Evolutionary conservation across 169 alveolate genomes (phyloP), one percentile per base, ranked within the genome.

Genomic region (Plasmodium chabaudi): DNA sequence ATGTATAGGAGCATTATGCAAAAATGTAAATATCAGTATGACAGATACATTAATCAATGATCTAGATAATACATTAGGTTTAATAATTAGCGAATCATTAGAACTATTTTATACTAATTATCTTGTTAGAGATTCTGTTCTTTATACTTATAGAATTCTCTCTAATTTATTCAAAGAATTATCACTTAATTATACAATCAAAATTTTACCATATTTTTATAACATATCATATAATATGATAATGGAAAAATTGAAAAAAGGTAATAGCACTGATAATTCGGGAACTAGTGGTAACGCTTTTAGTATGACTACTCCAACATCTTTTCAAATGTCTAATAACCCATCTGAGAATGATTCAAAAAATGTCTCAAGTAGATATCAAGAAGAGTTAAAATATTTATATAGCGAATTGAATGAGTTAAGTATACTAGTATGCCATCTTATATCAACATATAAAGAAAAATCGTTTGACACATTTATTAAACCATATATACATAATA

Each of bases 1-100:
- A 55, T 82, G 90, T 10, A 82, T 82, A 7, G 90, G 90, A 15
- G 90, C 90, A 9, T 61, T 82, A 55, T 82, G 90, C 42, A 82
- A 82, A 82, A 82, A 82, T 82, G 84, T 82, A 34, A 82, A 82
- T 82, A 68, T 82, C 2, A 65, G 39, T 34, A 82, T 82, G 61
- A 68, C 84, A 1, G 84, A 68, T 67, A 60, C 42, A 13, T 25
- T 82, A 34, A 46, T 82, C 7, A 82, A 68, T 49, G 90, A 82
- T 19, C 25, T 82, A 44, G 90, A 82, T 25, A 82, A 82, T 23
- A 82, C 90, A 4, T 67, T 82, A 53, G 90, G 90, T 17, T 67
- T 82, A 25, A 82, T 82, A 21, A 67, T 82, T 34, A 67, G 72
- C 13, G 90, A 82, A 68, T 59, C 90, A n/a, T 82, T 82, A 55